Base-by-base conservation (phyloP, 257 asterid genomes). In the Thymus mandschuricus region DNA sequence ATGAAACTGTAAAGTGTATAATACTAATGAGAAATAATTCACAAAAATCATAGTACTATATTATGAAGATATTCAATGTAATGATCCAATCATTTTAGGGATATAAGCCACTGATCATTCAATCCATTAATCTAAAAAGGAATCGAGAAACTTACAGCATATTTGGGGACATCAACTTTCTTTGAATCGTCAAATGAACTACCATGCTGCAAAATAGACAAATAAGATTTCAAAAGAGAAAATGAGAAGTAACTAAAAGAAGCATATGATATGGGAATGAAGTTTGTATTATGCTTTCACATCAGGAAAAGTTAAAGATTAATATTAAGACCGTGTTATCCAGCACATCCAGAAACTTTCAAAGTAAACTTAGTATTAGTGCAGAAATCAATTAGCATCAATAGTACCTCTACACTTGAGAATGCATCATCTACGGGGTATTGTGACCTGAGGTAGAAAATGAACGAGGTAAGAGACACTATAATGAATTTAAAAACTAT, bases 141-240 rank as follows among this genome's bases (percentile, higher is more conserved):
- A 30, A 59, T 45, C 74, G 49, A 50, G 69, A 73, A 76, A 85
- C 97, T 88, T 82, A 94, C 99, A 34, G 97, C 99, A 85, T 91
- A 94, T 81, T 71, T 88, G 40, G 93, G 94, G 75, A 81, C 74
- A 73, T 83, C 92, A 70, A 73, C 73, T 67, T 74, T 88, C 85
- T 80, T 84, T 43, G 69, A 57, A 64, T 74, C 80, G 8, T 60
- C 76, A 70, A 79, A 70, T 27, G 80, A 60, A 63, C 43, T 77
- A 44, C 75, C 83, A 69, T 55, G 90, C 96, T 94, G 92, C 80
- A 79, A 51, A 66, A 56, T 44, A 69, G 46, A 71, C 60, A 68
- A 66, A 44, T 5, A 76, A 9, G 44, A 54, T 58, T 38, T 29
- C 27, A 76, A 64, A 64, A 72, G 33, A 67, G 68, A 68, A 38